phyloP scores from a whole-genome alignment of 169 alveolate genomes.

The Eimeria praecox region DNA sequence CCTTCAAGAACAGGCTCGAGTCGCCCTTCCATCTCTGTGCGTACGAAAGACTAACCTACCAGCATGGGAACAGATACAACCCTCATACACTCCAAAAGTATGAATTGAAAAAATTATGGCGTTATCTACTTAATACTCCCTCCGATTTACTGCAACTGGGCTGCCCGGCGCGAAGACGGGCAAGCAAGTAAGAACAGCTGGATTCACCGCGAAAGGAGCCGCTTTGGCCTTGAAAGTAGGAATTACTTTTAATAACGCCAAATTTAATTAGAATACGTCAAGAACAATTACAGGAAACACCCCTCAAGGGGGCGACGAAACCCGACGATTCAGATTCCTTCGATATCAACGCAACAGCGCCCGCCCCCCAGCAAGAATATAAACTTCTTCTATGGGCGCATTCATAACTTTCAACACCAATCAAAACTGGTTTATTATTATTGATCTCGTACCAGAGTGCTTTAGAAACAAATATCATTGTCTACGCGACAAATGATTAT shows the following conservation, averaged over 20 bases:
- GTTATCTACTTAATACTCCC: neutral
- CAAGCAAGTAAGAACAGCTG: neutral
- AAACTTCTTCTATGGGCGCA: neutral
- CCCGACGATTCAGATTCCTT: neutral
- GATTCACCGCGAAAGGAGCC: neutral
- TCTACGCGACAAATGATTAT: too few species aligned
- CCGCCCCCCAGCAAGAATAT: neutral
- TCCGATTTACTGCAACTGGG: neutral
- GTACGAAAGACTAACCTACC: neutral
- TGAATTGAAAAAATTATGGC: neutral
- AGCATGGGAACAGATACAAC: neutral
- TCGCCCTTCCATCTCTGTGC: neutral
- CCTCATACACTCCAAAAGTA: neutral
- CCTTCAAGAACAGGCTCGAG: conserved; percentile 6
- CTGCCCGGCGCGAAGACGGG: neutral
- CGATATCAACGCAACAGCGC: neutral
- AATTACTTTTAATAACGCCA: neutral
- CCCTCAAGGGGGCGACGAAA: neutral
- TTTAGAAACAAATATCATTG: too few species aligned
- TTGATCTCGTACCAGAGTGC: too few species aligned
- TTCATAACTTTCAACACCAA: neutral
- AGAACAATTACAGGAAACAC: neutral
- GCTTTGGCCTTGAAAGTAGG: neutral
- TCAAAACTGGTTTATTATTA: neutral
- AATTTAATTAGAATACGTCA: neutral